Evolutionary conservation across 2,329 filamentous ascomycete genomes (phyloP), one percentile per base, ranked within the genome.

Genomic region (Botrytis galanthina): DNA sequence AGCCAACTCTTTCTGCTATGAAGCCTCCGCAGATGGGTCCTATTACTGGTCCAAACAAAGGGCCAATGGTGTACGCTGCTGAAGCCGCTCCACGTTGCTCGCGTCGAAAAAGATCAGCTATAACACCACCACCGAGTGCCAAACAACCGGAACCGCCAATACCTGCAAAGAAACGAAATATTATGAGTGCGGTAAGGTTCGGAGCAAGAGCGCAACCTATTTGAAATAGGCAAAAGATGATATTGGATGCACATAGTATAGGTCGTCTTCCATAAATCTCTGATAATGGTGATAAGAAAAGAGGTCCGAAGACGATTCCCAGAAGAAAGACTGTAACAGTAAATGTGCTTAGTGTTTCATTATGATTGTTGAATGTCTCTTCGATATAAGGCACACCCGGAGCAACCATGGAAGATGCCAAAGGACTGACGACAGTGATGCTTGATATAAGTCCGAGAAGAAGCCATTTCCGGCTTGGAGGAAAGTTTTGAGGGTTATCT

Each of bases 221-320:
- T 60, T 88, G 88, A 82, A 89, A 92, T 1, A 86, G 78, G 72
- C 88, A 85, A 79, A 92, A 92, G 72, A 89, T 83, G 6, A 85
- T 78, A 75, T 89, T 92, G 73, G 88, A 87, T 6, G 77, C 79
- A 39, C 86, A 84, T 74, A 92, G 85, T 44, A 92, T 80, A 0
- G 84, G 81, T 4, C 88, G 81, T 6, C 90, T 85, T 2, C 91
- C 90, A 77, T 91, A 91, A 73, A 92, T 86, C 79, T 93, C 91
- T 1, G 86, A 88, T 66, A 90, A 77, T 0, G 88, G 88, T 1
- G 87, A 86, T 4, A 90, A 80, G 70, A 89, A 82, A 9, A 90
- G 80, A 1, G 89, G 89, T 0, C 89, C 88, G 20, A 90, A 44
- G 29, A 85, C 85, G 74, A 89, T 90, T 3, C 88, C 88, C 0